Evolutionary conservation across 2,329 filamentous ascomycete species (phyloP), one percentile per base, ranked within the genome.

Genomic region (Trichoderma aggressivum): DNA sequence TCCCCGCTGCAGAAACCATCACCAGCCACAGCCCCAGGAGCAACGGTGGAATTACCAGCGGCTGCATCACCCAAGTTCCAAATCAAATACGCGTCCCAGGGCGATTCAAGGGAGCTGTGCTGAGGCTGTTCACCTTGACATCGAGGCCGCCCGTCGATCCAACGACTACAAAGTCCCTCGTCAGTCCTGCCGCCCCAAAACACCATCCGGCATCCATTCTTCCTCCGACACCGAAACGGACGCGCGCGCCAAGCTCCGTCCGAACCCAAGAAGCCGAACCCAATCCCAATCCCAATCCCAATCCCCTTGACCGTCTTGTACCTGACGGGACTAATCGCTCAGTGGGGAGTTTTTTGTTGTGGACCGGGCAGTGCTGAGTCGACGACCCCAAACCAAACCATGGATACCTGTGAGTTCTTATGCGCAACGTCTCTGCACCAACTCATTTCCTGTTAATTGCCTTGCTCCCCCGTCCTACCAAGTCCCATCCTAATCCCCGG

Each of bases 311-410:
- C n/a, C 56, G 21, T 68, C 4, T 28, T 8, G 50, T 56, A 55
- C 32, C 32, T 39, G 24, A 62, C 63, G 32, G 61, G 30, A 68
- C 65, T 60, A 69, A 69, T 69, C 55, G 34, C 65, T 60, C 56
- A 61, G 56, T 60, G 56, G 65, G 65, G 65, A 28, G 56, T 53
- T n/a, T 60, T 60, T 53, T 60, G 36, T 24, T 34, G 63, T 56
- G 56, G 56, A 69, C 65, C 56, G 65, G 65, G 65, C 63, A 58
- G 63, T 66, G 65, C 56, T 34, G 56, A 34, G 56, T 34, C 56
- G 56, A 59, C 47, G 39, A 43, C 39, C 39, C 39, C 39, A 59
- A 36, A 61, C 39, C 26, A 16, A 34, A 69, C 56, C 65, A 69
- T 69, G 65, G 59, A 56, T 36, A 50, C 56, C 34, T 69, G 65